phyloP scores from a whole-genome alignment of 176 grass and related monocot genomes.

The Zizania latifolia region DNA sequence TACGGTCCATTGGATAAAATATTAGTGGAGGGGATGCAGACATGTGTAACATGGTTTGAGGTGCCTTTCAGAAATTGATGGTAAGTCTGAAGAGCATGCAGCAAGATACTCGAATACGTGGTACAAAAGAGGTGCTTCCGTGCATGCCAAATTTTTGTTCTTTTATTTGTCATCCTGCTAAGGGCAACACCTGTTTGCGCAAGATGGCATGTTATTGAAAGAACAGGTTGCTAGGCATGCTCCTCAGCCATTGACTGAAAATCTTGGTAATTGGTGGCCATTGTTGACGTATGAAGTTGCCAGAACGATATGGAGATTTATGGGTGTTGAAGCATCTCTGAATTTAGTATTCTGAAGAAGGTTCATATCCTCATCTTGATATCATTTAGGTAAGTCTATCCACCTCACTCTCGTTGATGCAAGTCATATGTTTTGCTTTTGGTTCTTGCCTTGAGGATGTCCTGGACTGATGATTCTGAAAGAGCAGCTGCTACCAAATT shows the following conservation, averaged over 20 bases:
- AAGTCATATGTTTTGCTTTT: not conserved
- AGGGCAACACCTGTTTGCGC: conserved; percentile 18
- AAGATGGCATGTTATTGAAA: not conserved
- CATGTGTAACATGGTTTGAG: not conserved
- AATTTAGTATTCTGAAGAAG: not conserved
- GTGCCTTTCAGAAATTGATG: conserved; percentile 12
- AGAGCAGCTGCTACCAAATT: not conserved
- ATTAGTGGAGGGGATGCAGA: not conserved
- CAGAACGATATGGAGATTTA: too few species aligned
- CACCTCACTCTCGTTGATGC: not conserved
- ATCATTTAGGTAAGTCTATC: not conserved
- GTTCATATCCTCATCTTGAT: not conserved
- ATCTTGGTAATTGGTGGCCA: not conserved
- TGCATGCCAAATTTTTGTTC: not conserved
- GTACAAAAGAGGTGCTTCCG: not conserved
- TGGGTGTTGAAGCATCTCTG: too few species aligned
- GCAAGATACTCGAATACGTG: not conserved
- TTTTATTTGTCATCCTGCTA: conserved; percentile 7
- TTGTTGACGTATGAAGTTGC: not conserved
- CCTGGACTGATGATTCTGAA: conserved; percentile 5
- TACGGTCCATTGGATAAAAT: conserved; percentile 1
- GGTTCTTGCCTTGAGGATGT: not conserved
- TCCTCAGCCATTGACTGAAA: not conserved
- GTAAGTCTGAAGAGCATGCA: not conserved
- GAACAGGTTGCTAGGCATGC: not conserved